Conservation (phyloP, 352 stramenopile genomes). For the Pythium myriotylum region DNA sequence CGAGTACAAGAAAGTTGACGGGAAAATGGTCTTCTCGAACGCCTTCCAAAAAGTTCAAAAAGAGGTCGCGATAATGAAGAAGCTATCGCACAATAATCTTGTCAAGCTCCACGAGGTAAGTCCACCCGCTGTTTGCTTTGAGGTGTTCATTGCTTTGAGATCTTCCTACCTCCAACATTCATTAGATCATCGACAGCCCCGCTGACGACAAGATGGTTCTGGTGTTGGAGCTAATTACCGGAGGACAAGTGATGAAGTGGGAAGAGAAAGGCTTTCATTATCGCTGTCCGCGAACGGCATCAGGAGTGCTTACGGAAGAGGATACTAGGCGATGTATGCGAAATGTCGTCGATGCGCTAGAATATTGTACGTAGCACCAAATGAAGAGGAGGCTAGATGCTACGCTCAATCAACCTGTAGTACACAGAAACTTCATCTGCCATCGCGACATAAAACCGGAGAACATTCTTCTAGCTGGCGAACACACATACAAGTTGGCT, state of each 20-base stretch:
- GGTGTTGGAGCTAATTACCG: conserved; percentile 80
- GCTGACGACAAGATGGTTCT: conserved; percentile 80
- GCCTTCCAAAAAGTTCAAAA: conserved; percentile 82
- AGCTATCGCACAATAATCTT: conserved; percentile 67
- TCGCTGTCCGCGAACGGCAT: conserved; percentile 27
- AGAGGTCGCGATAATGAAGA: conserved; percentile 87
- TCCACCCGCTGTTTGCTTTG: neutral
- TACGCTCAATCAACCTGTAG: conserved; percentile 26
- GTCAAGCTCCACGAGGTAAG: conserved; percentile 65
- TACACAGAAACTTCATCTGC: conserved; percentile 82
- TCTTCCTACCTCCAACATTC: neutral
- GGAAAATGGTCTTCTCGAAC: conserved; percentile 79
- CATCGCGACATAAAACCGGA: conserved; percentile 89
- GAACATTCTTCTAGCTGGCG: conserved; percentile 73
- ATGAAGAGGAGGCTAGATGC: neutral
- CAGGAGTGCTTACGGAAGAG: conserved; percentile 37
- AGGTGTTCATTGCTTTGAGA: neutral
- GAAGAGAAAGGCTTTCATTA: conserved; percentile 77
- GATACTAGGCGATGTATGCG: conserved; percentile 64
- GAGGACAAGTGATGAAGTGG: conserved; percentile 86
- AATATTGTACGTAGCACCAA: conserved; percentile 58
- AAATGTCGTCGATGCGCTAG: conserved; percentile 75
- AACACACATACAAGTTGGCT: conserved; percentile 75
- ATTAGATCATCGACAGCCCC: conserved; percentile 79
- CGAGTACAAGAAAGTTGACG: conserved; percentile 78